These are phyloP conservation scores for Cladobotryum mycophilum DNA, from an alignment of 2,329 filamentous ascomycete species.

Conservation along the genomic window DNA sequence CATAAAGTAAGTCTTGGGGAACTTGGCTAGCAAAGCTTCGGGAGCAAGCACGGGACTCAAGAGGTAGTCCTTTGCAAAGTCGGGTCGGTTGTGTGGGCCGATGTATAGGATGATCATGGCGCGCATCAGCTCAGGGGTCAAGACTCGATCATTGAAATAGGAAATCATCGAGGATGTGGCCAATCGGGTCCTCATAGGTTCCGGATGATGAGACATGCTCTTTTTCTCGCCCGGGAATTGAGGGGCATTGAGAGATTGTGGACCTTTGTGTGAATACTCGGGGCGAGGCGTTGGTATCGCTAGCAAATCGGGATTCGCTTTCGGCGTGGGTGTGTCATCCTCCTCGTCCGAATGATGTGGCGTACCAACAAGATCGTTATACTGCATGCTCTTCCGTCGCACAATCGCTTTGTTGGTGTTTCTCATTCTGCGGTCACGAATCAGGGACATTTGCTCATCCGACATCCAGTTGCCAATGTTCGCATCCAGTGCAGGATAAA, in stretches of 20 bases:
- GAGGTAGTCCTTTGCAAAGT: constrained; percentile 86
- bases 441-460: constrained; percentile 92
- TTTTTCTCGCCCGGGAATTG: constrained; percentile 15
- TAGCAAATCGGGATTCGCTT: constrained; percentile 24
- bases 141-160: constrained; percentile 91
- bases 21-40: constrained; percentile 72
- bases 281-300: constrained; percentile 24
- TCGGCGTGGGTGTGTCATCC: constrained; percentile 39
- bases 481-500: constrained; percentile 91
- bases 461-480: constrained; percentile 99
- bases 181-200: constrained; percentile 71
- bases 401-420: constrained; percentile 74
- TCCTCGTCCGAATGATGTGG: constrained; percentile 77
- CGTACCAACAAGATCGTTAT: constrained; percentile 75
- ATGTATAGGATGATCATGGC: constrained; percentile 99
- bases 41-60: constrained; percentile 87
- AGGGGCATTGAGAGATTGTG: constrained; percentile 24
- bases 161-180: constrained; percentile 97
- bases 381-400: constrained; percentile 81
- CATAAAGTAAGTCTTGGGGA: constrained; percentile 89
- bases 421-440: constrained; percentile 73
- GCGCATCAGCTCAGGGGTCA: constrained; percentile 97
- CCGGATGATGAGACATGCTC: constrained; percentile 43
- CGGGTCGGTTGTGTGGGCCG: constrained; percentile 84
- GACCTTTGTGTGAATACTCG: constrained; percentile 45